Conservation (phyloP, 1,284 basidiomycete genomes). For the Ceratobasidium sp. region DNA sequence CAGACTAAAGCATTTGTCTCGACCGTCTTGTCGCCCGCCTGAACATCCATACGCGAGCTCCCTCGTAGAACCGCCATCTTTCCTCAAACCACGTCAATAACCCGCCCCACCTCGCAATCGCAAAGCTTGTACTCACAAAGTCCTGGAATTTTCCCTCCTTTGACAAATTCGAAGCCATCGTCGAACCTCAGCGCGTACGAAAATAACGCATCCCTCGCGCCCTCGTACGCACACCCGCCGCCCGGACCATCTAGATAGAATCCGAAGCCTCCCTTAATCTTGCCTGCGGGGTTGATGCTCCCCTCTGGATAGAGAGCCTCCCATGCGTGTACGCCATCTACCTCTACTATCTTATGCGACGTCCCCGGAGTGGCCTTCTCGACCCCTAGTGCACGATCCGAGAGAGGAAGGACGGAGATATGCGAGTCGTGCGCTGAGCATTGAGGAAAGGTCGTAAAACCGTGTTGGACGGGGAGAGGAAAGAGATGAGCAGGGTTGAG, state of each 20-base stretch:
- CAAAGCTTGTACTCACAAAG: conserved; percentile 64
- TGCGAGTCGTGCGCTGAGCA: conserved; percentile 44
- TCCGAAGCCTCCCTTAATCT: conserved; percentile 67
- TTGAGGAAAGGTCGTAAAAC: conserved; percentile 49
- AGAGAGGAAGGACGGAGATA: conserved; percentile 52
- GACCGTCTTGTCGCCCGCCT: conserved; percentile 68
- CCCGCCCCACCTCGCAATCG: no score
- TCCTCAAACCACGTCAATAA: not conserved
- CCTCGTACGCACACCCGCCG: conserved; percentile 56
- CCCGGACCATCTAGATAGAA: conserved; percentile 70
- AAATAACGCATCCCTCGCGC: conserved; percentile 65
- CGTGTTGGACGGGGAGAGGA: conserved; percentile 47
- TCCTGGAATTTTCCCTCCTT: conserved; percentile 76
- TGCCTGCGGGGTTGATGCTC: conserved; percentile 69
- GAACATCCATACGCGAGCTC: conserved; percentile 71
- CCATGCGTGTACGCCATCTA: conserved; percentile 64
- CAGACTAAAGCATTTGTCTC: conserved; percentile 72
- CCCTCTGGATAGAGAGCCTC: conserved; percentile 72
- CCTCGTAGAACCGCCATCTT: conserved; percentile 48
- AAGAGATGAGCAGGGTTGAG: conserved; percentile 48
- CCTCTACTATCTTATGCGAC: conserved; percentile 61
- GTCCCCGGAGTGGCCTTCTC: conserved; percentile 62
- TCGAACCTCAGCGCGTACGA: conserved; percentile 73
- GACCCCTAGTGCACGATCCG: conserved; percentile 63
- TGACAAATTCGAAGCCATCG: conserved; percentile 69